Percentiles rank a stretch among this genome's conserved stretches.
These are phyloP conservation scores for Phallus indusiatus DNA, from an alignment of 768 basidiomycete species.

Conservation along the genomic window DNA sequence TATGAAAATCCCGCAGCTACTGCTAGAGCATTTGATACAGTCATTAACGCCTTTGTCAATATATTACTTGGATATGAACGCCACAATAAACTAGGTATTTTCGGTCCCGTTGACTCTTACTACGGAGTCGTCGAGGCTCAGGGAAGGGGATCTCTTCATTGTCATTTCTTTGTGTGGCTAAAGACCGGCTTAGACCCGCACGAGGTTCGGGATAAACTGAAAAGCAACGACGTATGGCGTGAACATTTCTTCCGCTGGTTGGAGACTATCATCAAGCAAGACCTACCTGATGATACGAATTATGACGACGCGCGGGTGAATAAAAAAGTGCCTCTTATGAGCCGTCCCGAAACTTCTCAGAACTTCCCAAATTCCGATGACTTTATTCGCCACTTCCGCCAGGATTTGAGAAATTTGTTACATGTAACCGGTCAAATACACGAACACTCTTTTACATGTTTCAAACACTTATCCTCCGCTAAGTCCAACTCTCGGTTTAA, in stretches of 20 bases:
- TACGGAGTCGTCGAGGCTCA: slow-evolving; percentile 3
- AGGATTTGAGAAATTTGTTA: neutral
- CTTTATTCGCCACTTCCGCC: too few species aligned
- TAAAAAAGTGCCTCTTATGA: neutral
- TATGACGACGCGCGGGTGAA: too few species aligned
- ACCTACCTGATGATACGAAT: neutral
- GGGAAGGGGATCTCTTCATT: neutral
- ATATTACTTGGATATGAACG: neutral
- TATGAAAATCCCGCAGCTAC: neutral
- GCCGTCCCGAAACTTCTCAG: neutral
- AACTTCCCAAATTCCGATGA: too few species aligned
- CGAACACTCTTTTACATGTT: neutral
- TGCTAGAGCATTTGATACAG: neutral
- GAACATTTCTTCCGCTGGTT: neutral
- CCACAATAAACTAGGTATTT: neutral
- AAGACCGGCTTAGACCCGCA: neutral
- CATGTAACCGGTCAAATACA: neutral
- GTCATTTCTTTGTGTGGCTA: neutral
- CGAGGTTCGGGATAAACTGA: neutral
- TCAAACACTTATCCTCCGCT: neutral
- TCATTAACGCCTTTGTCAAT: neutral
- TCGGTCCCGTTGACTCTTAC: neutral
- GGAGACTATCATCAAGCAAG: neutral
- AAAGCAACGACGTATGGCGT: neutral
- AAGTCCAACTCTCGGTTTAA: neutral